phyloP scores from a whole-genome alignment of 352 stramenopile species.

The Pythium folliculosum region DNA sequence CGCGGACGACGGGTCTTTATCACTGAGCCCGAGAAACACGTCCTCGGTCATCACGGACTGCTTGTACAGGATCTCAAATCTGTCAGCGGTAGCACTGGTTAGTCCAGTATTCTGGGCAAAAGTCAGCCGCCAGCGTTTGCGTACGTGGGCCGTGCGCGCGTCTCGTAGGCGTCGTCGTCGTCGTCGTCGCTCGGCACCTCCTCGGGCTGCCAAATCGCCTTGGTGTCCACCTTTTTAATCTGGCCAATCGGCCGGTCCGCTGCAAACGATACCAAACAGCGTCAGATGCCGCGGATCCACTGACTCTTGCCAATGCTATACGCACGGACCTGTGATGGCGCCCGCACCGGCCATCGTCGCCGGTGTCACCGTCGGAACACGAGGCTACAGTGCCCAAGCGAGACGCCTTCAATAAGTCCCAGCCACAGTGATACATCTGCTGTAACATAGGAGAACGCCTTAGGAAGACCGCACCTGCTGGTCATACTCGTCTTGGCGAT shows the following conservation, averaged over 20 bases:
- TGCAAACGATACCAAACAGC: slow-evolving; percentile 9
- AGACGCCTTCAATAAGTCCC: background rate
- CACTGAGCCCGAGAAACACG: slow-evolving; percentile 78
- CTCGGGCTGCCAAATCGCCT: slow-evolving; percentile 72
- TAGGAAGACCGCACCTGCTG: background rate
- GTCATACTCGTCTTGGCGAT: slow-evolving; percentile 21
- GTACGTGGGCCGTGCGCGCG: slow-evolving; percentile 50
- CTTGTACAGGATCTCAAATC: slow-evolving; percentile 87
- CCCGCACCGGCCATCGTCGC: slow-evolving; percentile 34
- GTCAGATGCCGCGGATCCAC: background rate
- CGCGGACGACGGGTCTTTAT: slow-evolving; percentile 82
- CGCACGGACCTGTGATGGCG: slow-evolving; percentile 34
- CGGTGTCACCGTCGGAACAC: slow-evolving; percentile 28
- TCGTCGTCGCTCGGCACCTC: slow-evolving; percentile 78
- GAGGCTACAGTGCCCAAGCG: background rate
- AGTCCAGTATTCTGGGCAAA: background rate
- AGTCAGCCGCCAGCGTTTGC: background rate
- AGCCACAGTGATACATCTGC: too few relatives aligned
- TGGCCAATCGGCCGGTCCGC: slow-evolving; percentile 71
- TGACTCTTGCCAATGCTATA: background rate
- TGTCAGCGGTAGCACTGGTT: slow-evolving; percentile 10
- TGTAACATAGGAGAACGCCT: background rate
- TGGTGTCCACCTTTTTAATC: slow-evolving; percentile 57
- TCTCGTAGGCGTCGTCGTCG: slow-evolving; percentile 68
- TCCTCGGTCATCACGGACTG: slow-evolving; percentile 87